Percentiles rank a stretch among this genome's conserved stretches.
Conservation (phyloP, 2,329 filamentous ascomycete genomes). For the Ophiostoma novo-ulmi region DNA sequence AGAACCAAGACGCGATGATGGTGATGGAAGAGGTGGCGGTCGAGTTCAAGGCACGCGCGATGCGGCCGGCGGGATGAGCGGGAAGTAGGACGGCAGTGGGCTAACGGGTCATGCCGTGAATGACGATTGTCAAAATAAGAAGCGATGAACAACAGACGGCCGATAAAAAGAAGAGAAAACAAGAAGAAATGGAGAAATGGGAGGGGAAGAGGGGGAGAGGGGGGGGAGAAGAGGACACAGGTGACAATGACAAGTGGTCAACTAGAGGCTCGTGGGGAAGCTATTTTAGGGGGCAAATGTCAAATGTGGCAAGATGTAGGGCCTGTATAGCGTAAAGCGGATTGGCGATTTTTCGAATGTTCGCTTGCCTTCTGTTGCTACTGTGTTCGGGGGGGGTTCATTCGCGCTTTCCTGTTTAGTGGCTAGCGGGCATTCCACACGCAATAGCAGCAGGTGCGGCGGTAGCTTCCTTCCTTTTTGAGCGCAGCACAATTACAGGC, state of each 20-base stretch:
- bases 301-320: slow-evolving; percentile 23
- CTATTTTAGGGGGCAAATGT: slow-evolving; percentile 16
- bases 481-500: not conserved
- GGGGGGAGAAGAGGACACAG: not conserved
- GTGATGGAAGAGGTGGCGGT: not conserved
- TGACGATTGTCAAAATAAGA: not conserved
- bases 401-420: slow-evolving; percentile 20
- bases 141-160: not conserved
- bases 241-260: not conserved
- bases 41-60: slow-evolving; percentile 18
- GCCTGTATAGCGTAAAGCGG: not conserved
- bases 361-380: slow-evolving; percentile 13
- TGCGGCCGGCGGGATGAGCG: slow-evolving; percentile 21
- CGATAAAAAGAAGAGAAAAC: not conserved
- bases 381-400: not conserved
- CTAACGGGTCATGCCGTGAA: not conserved
- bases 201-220: not conserved
- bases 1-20: not conserved
- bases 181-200: not conserved
- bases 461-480: slow-evolving; percentile 21
- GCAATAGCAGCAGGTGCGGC: not conserved
- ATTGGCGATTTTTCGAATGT: slow-evolving; percentile 11
- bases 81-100: not conserved
- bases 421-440: slow-evolving; percentile 18
- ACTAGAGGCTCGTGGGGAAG: slow-evolving; percentile 18